These are phyloP conservation scores for Pseudogymnoascus sp. DNA, from an alignment of 2,329 filamentous ascomycete genomes.

Conservation along the genomic window DNA sequence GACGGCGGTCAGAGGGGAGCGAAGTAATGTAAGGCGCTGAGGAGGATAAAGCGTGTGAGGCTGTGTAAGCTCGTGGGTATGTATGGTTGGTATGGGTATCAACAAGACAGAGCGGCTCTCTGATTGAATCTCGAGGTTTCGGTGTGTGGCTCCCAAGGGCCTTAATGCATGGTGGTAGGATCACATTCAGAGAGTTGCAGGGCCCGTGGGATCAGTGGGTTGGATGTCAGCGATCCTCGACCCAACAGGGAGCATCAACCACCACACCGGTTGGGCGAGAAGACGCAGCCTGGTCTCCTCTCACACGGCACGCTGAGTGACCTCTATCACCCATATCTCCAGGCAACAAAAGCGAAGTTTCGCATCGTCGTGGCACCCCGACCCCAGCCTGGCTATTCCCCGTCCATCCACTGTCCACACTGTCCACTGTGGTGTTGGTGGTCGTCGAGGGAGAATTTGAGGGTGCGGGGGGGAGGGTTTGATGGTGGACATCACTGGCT, in stretches of 20 bases:
- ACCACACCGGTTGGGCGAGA: neutral
- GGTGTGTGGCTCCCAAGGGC: neutral
- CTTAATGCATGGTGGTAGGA: neutral
- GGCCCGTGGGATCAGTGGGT: neutral
- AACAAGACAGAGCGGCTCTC: neutral
- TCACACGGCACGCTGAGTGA: neutral
- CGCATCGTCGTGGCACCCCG: neutral
- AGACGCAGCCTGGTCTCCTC: neutral
- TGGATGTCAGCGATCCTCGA: neutral
- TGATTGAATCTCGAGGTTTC: neutral
- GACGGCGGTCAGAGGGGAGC: neutral
- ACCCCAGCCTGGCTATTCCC: neutral
- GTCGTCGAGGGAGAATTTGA: neutral
- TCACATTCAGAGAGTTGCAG: neutral
- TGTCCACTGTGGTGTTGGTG: neutral
- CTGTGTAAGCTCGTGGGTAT: neutral
- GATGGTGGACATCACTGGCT: neutral
- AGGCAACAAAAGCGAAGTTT: neutral
- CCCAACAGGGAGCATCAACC: neutral
- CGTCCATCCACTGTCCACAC: neutral
- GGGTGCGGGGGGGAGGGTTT: neutral
- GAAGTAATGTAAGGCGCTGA: neutral
- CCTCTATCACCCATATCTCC: neutral
- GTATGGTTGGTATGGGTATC: neutral
- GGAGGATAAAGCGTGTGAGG: neutral